Evolutionary conservation across 2,329 filamentous ascomycete genomes (phyloP), one percentile per base, ranked within the genome.

Genomic region (Neopestalotiopsis sp.): DNA sequence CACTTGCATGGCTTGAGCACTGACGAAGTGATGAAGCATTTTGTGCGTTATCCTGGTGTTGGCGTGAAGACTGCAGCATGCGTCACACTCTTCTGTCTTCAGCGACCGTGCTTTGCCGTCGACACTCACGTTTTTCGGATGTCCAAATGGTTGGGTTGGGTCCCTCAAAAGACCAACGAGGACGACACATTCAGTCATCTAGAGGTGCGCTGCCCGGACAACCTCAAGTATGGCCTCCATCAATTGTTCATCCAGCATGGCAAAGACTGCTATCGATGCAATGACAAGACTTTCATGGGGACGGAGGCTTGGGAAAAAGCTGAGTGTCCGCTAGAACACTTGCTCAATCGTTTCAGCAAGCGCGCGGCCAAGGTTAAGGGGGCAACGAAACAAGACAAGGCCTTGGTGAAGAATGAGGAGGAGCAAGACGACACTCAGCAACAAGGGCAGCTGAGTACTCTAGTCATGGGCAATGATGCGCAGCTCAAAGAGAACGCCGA

Each of bases 301-400:
- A 91, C 86, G 64, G 84, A 85, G 32, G 87, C 86, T 0, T 94
- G 92, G 90, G 83, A 89, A 3, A 81, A 89, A 17, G 86, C 76
- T 1, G 73, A 77, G 6, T 84, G 83, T 65, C 82, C 81, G 1
- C 74, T 84, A 1, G 83, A 84, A 69, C 74, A 80, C n/a, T 76
- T 84, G 5, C 73, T 84, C 17, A 73, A 79, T 57, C 78, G 81
- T 12, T 78, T 73, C 59, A 78, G 77, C 42, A 78, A 77, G 71
- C 45, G 59, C 6, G 73, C 75, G 63, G 71, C 71, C 2, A 72
- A 74, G 57, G 64, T 68, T 7, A 73, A 73, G 61, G 38, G 59
- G 3, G 13, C 56, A 6, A 66, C 38, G 32, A 59, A 49, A 14
- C 59, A 40, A 5, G 68, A 69, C 28, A n/a, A 61, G 12, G 69